phyloP scores from a whole-genome alignment of 1,284 basidiomycete species.

The Kalmanozyma brasiliensis region DNA sequence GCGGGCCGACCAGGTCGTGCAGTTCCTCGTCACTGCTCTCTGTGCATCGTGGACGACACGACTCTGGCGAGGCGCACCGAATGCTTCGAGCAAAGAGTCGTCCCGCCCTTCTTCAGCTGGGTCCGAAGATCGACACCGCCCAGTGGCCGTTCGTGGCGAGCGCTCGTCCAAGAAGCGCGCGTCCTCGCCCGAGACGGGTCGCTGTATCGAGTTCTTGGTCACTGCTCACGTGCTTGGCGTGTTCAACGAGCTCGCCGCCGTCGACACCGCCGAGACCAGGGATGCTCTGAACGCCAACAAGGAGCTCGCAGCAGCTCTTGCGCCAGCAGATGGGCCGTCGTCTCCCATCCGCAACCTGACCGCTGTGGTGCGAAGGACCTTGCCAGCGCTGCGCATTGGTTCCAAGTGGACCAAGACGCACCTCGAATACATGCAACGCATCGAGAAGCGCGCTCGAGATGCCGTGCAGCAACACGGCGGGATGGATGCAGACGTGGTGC shows the following conservation, averaged over 20 bases:
- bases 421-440: conserved; percentile 74
- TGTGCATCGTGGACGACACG: conserved; percentile 59
- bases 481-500: conserved; percentile 21
- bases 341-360: conserved; percentile 78
- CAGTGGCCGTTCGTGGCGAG: conserved; percentile 74
- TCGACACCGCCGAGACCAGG: conserved; percentile 73
- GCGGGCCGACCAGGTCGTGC: conserved; percentile 58
- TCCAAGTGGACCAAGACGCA: conserved; percentile 90
- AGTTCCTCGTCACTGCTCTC: conserved; percentile 56
- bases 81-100: conserved; percentile 18
- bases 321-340: conserved; percentile 2
- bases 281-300: conserved; percentile 72
- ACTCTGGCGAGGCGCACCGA: conserved; percentile 47
- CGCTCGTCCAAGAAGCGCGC: conserved; percentile 32
- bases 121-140: conserved; percentile 40
- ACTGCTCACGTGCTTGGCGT: conserved; percentile 80
- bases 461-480: conserved; percentile 34
- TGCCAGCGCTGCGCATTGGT: conserved; percentile 86
- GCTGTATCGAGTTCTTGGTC: conserved; percentile 75
- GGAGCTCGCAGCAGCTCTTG: conserved; percentile 52
- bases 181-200: conserved; percentile 31
- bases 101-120: conserved; percentile 26
- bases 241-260: conserved; percentile 76
- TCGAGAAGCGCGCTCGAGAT: conserved; percentile 44
- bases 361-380: conserved; percentile 82